Evolutionary conservation across 2,329 filamentous ascomycete genomes (phyloP).

Genomic region (Pseudocercospora fijiensis): DNA sequence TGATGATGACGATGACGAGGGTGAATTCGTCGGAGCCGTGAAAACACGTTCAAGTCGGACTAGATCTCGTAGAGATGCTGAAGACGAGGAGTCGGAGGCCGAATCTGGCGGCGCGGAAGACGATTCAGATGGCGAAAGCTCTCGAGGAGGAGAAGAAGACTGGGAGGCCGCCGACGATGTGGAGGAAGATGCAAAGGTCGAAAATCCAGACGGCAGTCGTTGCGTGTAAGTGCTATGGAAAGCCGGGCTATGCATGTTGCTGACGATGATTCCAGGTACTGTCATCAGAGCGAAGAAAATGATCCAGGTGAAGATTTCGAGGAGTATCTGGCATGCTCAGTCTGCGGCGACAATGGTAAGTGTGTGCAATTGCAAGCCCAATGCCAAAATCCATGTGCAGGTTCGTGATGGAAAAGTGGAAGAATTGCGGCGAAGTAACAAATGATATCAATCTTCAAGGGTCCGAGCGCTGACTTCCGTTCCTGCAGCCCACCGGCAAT

Average conservation of each 20-base stretch:
- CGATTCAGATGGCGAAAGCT: constrained; percentile 44
- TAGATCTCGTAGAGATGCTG: constrained; percentile 38
- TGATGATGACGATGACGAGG: constrained; percentile 48
- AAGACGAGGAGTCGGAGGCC: constrained; percentile 42
- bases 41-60: constrained; percentile 35
- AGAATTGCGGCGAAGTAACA: constrained; percentile 30
- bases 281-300: constrained; percentile 76
- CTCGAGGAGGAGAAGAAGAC: constrained; percentile 54
- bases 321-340: constrained; percentile 70
- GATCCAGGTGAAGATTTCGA: constrained; percentile 81
- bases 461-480: constrained; percentile 48
- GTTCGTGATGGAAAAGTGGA: constrained; percentile 26
- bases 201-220: constrained; percentile 54
- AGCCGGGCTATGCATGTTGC: constrained; percentile 20
- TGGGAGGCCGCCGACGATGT: constrained; percentile 56
- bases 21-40: constrained; percentile 44
- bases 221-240: constrained; percentile 60
- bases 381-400: constrained; percentile 12
- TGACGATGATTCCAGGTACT: constrained; percentile 62
- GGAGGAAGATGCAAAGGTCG: constrained; percentile 55
- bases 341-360: constrained; percentile 82
- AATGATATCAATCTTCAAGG: constrained; percentile 34
- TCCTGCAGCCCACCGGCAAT: constrained; percentile 80
- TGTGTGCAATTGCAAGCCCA: constrained; percentile 30
- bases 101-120: constrained; percentile 38